Evolutionary conservation across 2,329 filamentous ascomycete genomes (phyloP).

Genomic region (Colletotrichum zoysiae): DNA sequence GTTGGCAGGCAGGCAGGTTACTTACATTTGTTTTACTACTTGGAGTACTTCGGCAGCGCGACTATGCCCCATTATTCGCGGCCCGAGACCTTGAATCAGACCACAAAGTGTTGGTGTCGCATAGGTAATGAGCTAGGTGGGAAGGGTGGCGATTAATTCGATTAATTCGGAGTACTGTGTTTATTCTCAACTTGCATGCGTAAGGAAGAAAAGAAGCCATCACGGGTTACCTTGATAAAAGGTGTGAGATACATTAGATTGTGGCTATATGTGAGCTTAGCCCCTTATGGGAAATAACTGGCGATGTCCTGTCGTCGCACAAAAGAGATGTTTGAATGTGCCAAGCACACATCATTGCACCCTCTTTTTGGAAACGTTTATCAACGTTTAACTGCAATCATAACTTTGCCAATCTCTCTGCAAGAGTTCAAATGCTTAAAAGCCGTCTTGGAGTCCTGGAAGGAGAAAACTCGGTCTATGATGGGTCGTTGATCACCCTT

Average conservation of each 20-base stretch:
- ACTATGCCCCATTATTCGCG: background rate
- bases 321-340: no score
- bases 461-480: constrained; percentile 19
- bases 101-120: no score
- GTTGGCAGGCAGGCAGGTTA: background rate
- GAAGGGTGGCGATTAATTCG: no score
- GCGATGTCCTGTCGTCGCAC: no score
- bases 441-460: constrained; percentile 22
- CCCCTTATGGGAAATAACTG: no score
- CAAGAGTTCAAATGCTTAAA: constrained; percentile 27
- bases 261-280: no score
- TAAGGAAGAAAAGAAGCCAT: no score
- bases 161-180: no score
- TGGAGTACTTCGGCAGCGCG: background rate
- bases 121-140: no score
- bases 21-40: background rate
- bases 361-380: background rate
- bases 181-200: no score
- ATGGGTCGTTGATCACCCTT: constrained; percentile 5
- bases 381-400: constrained; percentile 17
- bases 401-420: constrained; percentile 26
- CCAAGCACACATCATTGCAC: background rate
- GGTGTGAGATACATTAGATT: no score
- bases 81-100: background rate
- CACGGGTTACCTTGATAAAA: no score